A percentile compares a stretch with the other conserved stretches of the same genome.
Evolutionary conservation across 768 basidiomycete genomes (phyloP).

Genomic region (Mycena rebaudengoi): DNA sequence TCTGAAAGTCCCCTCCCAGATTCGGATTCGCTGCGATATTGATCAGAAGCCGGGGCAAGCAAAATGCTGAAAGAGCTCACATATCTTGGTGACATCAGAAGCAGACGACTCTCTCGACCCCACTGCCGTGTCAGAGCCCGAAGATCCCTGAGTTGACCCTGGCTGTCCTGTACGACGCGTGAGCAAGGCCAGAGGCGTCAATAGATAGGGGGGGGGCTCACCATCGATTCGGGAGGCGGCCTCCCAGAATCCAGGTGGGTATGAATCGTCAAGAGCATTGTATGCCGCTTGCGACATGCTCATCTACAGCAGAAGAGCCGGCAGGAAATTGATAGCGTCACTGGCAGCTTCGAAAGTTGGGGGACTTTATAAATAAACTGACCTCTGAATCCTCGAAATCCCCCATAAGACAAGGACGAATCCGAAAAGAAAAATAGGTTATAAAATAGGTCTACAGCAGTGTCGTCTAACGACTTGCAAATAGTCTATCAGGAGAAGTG

Average conservation of each 20-base stretch:
- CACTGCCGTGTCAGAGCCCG: neutral
- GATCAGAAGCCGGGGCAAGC: neutral
- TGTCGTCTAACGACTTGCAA: too few relatives aligned
- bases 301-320: neutral
- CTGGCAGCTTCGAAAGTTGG: neutral
- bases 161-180: conserved; percentile 12
- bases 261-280: neutral
- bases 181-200: neutral
- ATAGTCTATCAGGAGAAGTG: too few relatives aligned
- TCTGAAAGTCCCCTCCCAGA: neutral
- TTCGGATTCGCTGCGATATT: neutral
- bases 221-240: neutral
- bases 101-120: neutral
- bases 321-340: too few relatives aligned
- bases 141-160: neutral
- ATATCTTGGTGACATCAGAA: neutral
- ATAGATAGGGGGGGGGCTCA: neutral
- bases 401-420: neutral
- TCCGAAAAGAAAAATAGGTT: neutral
- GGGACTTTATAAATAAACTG: neutral
- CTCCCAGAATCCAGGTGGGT: conserved; percentile 2
- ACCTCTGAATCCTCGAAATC: neutral
- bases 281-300: conserved; percentile 7
- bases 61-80: neutral
- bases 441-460: neutral